Conservation (phyloP, 306 rosid species). For the Gastrolobium villosum region DNA sequence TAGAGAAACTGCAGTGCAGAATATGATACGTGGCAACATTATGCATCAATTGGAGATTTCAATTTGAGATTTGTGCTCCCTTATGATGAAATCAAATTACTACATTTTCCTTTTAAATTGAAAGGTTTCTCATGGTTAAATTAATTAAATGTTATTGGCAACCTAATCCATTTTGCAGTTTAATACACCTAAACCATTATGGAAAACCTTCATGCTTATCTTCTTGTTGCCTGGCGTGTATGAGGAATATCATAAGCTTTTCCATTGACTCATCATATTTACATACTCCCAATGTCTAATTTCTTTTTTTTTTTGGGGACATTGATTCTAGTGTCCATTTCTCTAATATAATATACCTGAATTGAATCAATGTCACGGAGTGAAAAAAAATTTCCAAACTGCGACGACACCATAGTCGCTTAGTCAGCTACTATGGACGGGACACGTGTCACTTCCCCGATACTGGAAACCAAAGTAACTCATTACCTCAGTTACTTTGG, state of each 20-base stretch:
- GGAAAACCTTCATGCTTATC: slow-evolving; percentile 26
- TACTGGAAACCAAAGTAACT: too few species aligned
- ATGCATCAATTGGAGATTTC: slow-evolving; percentile 23
- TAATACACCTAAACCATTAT: slow-evolving; percentile 52
- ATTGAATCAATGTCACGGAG: too few species aligned
- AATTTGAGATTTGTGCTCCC: slow-evolving; percentile 4
- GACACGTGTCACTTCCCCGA: too few species aligned
- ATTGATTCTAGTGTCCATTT: too few species aligned
- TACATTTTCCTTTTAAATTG: slow-evolving; percentile 20
- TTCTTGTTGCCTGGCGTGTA: background rate
- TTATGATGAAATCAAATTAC: slow-evolving; percentile 24
- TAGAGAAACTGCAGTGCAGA: slow-evolving; percentile 64
- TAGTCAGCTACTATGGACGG: too few species aligned
- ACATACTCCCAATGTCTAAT: background rate
- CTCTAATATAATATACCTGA: too few species aligned
- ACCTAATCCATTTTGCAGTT: slow-evolving; percentile 55
- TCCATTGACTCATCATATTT: background rate
- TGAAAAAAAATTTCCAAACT: too few species aligned
- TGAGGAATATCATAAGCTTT: slow-evolving; percentile 6
- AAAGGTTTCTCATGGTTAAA: background rate
- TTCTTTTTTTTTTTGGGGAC: background rate
- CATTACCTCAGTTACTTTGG: too few species aligned
- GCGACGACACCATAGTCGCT: too few species aligned
- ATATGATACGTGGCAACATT: slow-evolving; percentile 65
- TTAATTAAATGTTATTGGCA: slow-evolving; percentile 40